Conservation (phyloP, 352 stramenopile species). For the Chrysophaeum taylorii region DNA sequence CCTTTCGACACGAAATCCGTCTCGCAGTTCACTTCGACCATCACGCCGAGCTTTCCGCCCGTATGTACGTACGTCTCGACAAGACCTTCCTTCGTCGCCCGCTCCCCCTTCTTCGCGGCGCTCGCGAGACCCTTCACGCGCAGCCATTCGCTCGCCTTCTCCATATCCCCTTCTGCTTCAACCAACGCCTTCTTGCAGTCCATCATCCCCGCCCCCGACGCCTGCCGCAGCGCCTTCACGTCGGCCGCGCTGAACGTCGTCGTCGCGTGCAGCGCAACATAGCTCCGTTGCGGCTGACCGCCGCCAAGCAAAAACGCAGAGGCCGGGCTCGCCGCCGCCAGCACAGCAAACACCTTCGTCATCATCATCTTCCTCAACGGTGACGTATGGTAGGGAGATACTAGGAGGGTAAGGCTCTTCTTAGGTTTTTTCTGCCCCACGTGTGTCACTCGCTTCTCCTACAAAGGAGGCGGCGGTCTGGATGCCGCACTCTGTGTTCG, state of each 20-base stretch:
- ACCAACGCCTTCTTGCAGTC: conserved; percentile 16
- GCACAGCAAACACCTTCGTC: no score
- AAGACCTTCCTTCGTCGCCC: background rate
- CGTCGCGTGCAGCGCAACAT: background rate
- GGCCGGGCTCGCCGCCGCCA: background rate
- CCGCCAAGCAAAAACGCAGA: background rate
- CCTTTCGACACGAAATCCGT: conserved; percentile 15
- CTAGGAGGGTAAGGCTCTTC: no score
- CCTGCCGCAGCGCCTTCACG: background rate
- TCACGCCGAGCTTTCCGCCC: conserved; percentile 10
- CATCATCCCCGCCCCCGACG: conserved; percentile 12
- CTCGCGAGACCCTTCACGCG: conserved; percentile 10
- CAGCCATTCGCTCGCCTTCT: conserved; percentile 1
- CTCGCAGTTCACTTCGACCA: conserved; percentile 17
- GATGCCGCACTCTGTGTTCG: no score
- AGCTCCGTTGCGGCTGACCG: background rate
- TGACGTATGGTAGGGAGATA: no score
- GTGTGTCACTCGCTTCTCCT: no score
- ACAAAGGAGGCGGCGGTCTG: no score
- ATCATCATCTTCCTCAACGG: no score
- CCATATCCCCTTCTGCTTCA: conserved; percentile 5
- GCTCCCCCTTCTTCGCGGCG: conserved; percentile 13
- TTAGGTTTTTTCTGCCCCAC: no score
- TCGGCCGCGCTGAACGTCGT: background rate
- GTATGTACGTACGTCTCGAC: conserved; percentile 13